A percentile compares a stretch with the other conserved stretches of the same genome.
Conservation (phyloP, 1,284 basidiomycete genomes). For the Exsudoporus floridanus region DNA sequence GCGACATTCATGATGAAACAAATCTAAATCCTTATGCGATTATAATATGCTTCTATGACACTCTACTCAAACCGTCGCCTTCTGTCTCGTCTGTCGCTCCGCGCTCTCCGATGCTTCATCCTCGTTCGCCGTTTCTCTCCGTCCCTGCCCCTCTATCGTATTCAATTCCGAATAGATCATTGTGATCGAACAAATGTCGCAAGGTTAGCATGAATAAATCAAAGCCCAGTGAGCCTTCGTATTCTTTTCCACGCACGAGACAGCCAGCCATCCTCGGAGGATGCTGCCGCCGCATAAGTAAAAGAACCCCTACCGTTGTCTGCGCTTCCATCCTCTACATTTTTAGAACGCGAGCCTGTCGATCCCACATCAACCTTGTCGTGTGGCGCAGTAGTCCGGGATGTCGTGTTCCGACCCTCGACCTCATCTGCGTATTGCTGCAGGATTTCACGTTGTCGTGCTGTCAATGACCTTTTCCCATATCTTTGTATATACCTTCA, state of each 20-base stretch:
- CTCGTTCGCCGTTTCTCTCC: conserved; percentile 18
- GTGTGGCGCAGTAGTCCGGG: conserved; percentile 22
- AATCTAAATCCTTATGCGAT: conserved; percentile 20
- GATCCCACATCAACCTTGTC: conserved; percentile 24
- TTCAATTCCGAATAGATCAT: conserved; percentile 36
- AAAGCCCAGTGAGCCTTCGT: conserved; percentile 67
- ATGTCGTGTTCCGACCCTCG: conserved; percentile 58
- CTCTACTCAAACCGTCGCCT: conserved; percentile 42
- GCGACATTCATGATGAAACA: conserved; percentile 20
- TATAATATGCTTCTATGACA: conserved; percentile 34
- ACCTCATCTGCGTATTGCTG: conserved; percentile 93
- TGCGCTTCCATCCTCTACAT: conserved; percentile 33
- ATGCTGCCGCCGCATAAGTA: conserved; percentile 50
- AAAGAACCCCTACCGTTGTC: conserved; percentile 75
- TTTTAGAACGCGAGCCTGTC: conserved; percentile 24
- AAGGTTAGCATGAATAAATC: conserved; percentile 47
- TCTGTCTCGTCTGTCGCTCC: conserved; percentile 39
- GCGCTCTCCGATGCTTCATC: conserved; percentile 33
- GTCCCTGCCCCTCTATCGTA: conserved; percentile 23
- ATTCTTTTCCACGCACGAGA: conserved; percentile 67
- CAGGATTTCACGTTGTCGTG: conserved; percentile 83
- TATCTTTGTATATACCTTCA: conserved; percentile 20
- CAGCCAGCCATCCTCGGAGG: conserved; percentile 58
- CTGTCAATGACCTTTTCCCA: conserved; percentile 67
- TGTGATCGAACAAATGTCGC: conserved; percentile 42